Evolutionary conservation across 192 early-diverging fungal genomes (phyloP).

Genomic region (Coemansia sp.): DNA sequence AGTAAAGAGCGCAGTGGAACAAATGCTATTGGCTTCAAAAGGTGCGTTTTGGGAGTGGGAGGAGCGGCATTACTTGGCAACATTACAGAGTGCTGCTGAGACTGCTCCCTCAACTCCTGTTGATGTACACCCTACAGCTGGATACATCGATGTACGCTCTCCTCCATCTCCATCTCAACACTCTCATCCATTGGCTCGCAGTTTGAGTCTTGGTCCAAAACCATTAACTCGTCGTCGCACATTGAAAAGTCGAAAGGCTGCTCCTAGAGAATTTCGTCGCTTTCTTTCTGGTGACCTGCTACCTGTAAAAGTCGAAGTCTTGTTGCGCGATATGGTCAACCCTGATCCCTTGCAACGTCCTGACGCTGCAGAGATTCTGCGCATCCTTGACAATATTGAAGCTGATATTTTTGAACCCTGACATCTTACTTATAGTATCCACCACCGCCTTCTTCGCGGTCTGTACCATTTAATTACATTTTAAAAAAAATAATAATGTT

Average conservation of each 20-base stretch:
- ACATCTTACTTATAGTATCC: not conserved
- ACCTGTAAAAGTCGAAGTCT: conserved; percentile 32
- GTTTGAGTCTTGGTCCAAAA: conserved; percentile 25
- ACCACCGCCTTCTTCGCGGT: not conserved
- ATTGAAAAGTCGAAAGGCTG: conserved; percentile 28
- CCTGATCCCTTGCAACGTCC: conserved; percentile 41
- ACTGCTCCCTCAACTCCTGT: conserved; percentile 14
- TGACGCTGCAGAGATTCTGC: conserved; percentile 41
- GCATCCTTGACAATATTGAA: conserved; percentile 38
- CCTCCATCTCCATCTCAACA: not conserved
- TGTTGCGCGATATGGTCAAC: conserved; percentile 42
- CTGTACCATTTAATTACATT: not conserved
- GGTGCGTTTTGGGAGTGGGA: conserved; percentile 68
- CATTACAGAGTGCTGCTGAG: conserved; percentile 15
- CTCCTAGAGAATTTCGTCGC: conserved; percentile 40
- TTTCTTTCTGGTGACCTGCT: conserved; percentile 47
- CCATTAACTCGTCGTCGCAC: conserved; percentile 42
- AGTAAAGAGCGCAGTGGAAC: conserved; percentile 60
- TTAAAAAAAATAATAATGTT: not conserved
- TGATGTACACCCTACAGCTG: conserved; percentile 7
- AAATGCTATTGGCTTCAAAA: conserved; percentile 60
- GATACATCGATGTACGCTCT: not conserved
- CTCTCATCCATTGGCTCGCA: conserved; percentile 19
- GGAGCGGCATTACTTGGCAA: conserved; percentile 40
- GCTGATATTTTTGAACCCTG: conserved; percentile 47